A percentile compares a stretch with the other conserved stretches of the same genome.
Conservation (phyloP, 192 early-diverging fungal genomes). For the Spinellus fusiger region DNA sequence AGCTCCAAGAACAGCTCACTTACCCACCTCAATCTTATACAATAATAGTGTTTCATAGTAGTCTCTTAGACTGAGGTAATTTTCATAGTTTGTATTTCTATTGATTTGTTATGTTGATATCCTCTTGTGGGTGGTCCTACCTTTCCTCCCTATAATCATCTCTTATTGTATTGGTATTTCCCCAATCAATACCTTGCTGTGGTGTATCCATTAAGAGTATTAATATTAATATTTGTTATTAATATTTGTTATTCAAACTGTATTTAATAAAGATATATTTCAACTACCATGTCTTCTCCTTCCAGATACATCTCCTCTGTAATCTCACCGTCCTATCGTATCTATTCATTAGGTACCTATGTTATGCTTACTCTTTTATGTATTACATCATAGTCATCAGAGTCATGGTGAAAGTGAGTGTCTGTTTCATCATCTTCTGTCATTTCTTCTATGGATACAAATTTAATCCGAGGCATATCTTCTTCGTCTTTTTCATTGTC, state of each 20-base stretch:
- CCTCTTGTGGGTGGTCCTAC: conserved; percentile 10
- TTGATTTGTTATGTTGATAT: not conserved
- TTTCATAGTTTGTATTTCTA: conserved; percentile 6
- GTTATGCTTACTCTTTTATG: not conserved
- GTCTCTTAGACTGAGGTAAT: conserved; percentile 19
- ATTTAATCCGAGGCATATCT: not conserved
- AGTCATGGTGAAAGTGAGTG: not conserved
- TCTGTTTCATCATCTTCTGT: not conserved
- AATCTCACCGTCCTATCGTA: conserved; percentile 4
- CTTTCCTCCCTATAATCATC: conserved; percentile 31
- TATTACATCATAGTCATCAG: not conserved
- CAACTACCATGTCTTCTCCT: conserved; percentile 33
- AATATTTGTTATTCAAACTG: not conserved
- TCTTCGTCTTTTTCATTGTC: not conserved
- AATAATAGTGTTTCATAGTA: conserved; percentile 6
- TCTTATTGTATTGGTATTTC: conserved; percentile 14
- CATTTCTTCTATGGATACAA: not conserved
- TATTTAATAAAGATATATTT: not conserved
- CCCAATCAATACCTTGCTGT: conserved; percentile 38
- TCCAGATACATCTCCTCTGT: conserved; percentile 22
- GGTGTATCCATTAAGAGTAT: no score
- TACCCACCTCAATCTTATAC: conserved; percentile 6
- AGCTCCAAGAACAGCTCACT: not conserved
- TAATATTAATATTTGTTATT: no score
- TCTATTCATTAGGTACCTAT: not conserved